Base-by-base conservation (phyloP, 805 yeast genomes). In the Komagataella mondaviorum region DNA sequence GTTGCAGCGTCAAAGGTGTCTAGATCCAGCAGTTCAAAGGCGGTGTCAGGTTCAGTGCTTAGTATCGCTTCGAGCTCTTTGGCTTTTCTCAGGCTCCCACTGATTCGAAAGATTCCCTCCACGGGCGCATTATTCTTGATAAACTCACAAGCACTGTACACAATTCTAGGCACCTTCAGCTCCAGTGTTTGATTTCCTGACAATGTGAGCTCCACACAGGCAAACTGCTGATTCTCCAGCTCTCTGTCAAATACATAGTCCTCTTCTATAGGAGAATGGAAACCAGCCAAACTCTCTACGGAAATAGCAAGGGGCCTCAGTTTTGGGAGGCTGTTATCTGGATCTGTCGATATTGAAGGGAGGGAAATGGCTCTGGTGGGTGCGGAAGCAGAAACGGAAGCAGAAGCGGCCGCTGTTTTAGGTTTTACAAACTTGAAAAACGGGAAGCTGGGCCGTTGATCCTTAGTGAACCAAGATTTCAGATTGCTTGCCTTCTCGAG, bases 91-190 rank as follows among this genome's bases (percentile, higher is more conserved):
- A 68, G 55, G 10, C 68, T 59, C 6, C 70, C 69, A 53, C 67
- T 67, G 52, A 68, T 62, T 53, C 71, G 55, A 53, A 68, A 68
- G n/a, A 67, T 57, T 10, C 71, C 71, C 55, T 68, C 69, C 4
- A 59, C 55, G 3, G 60, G 62, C 1, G 56, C 61, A 45, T 56
- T 52, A 1, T 49, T 46, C 12, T 52, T 45, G 14, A 68, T 59
- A 51, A 55, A 66, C 20, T 57, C 48, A 49, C 69, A 63, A 53
- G 70, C 65, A 52, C 63, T 65, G 43, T 59, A 55, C 4, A 66
- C 67, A 23, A 63, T 23, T 2, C 60, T 55, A 8, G 71, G 71
- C 12, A 67, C 56, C 18, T 49, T 53, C 6, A 61, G 17, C 53
- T 60, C 14, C 12, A 49, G 30, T n/a, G 14, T 46, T 12, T 44